Base-by-base conservation (phyloP, 2,329 filamentous ascomycete species). In the Emmonsiellopsis sp. region DNA sequence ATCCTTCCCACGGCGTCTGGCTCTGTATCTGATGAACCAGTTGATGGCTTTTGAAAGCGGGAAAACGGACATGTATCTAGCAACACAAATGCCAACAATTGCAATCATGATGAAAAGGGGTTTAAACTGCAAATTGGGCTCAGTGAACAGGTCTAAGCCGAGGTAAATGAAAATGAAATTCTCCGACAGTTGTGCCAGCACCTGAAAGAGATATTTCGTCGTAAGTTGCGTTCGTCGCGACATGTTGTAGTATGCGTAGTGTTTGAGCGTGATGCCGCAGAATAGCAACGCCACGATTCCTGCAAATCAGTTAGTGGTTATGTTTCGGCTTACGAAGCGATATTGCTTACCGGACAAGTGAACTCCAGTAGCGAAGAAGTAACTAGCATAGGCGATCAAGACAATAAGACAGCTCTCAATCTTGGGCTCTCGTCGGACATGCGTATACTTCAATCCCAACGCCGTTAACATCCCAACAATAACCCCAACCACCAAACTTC, bases 151-250 rank as follows among this genome's bases (percentile, higher is more conserved):
- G 0, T 93, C 94, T 2, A 98, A 77, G 5, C 93, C 93, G 0
- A 98, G 82, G 66, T 98, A 98, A 69, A 98, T 98, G 75, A 98
- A 98, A 71, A 98, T 98, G 68, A 98, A 98, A 71, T 98, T 98
- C 73, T 98, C 93, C 0, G 92, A 95, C 45, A 98, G 74, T 70
- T 98, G 93, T 3, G 93, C 88, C 62, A 94, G 85, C 57, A 95
- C 85, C 68, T 95, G 89, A 74, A 98, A 98, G 54, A 96, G 80
- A 72, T 95, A 98, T 70, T 98, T 98, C 51, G 93, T 98, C 13
- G 93, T 95, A 58, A 98, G 84, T 68, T 98, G 93, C 1, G 93
- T 97, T 57, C 93, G 85, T 48, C 93, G 85, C 33, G 93, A 98
- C 93, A 98, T 98, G 75, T 98, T 98, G 78, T 97, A 96, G 74